A percentile compares a stretch with the other conserved stretches of the same genome.
phyloP scores from a whole-genome alignment of 768 basidiomycete genomes.

The Phylloporus sp. region DNA sequence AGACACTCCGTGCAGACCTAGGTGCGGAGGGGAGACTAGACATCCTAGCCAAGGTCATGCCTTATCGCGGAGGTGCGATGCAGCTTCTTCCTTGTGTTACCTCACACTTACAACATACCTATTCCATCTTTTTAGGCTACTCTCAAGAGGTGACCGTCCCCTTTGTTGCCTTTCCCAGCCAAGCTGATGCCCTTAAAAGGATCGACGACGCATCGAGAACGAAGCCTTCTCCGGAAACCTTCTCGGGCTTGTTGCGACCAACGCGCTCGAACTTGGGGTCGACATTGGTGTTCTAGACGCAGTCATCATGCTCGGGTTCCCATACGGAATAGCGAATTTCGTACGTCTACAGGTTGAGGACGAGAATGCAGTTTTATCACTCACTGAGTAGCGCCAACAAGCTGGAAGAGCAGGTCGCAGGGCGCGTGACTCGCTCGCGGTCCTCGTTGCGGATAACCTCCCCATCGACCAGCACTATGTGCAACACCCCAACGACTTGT shows the following conservation, averaged over 20 bases:
- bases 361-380: background rate
- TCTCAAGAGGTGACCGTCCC: constrained; percentile 51
- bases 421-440: constrained; percentile 70
- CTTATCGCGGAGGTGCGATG: constrained; percentile 74
- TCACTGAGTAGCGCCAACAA: constrained; percentile 67
- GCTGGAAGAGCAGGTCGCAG: constrained; percentile 83
- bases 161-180: background rate
- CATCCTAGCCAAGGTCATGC: constrained; percentile 69
- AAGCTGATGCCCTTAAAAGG: constrained; percentile 37
- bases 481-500: constrained; percentile 65
- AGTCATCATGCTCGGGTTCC: constrained; percentile 87
- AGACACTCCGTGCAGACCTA: constrained; percentile 64
- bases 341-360: constrained; percentile 39
- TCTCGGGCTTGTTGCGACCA: constrained; percentile 85
- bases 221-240: constrained; percentile 84
- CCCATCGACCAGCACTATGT: constrained; percentile 77
- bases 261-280: constrained; percentile 88
- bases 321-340: constrained; percentile 73
- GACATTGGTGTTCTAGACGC: constrained; percentile 88
- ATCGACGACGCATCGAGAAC: constrained; percentile 77
- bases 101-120: background rate
- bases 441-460: constrained; percentile 64
- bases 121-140: constrained; percentile 49
- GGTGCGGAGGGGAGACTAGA: constrained; percentile 74
- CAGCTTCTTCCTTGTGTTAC: background rate